phyloP scores from a whole-genome alignment of 2,329 filamentous ascomycete species.

The Aspergillus intermedius region DNA sequence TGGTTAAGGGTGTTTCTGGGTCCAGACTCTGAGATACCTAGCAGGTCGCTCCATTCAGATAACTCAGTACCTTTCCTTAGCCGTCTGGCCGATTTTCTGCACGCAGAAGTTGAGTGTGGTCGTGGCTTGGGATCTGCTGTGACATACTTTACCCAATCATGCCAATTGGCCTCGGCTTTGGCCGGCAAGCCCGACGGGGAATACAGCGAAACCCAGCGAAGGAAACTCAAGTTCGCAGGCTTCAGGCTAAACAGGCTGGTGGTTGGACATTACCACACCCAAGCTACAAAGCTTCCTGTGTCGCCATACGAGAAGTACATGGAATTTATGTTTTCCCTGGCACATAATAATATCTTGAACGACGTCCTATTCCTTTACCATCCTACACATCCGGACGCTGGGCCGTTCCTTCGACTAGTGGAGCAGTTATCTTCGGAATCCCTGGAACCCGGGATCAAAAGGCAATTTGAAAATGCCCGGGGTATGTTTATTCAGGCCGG shows the following conservation, averaged over 20 bases:
- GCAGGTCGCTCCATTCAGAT: slow-evolving; percentile 3
- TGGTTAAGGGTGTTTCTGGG: slow-evolving; percentile 30
- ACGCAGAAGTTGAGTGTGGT: slow-evolving; percentile 29
- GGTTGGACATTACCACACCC: slow-evolving; percentile 11
- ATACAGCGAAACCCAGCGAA: slow-evolving; percentile 5
- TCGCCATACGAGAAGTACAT: slow-evolving; percentile 29
- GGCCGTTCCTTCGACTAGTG: slow-evolving; percentile 24
- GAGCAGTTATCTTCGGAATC: slow-evolving; percentile 3
- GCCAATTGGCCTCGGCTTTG: slow-evolving; percentile 14
- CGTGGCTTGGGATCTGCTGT: slow-evolving; percentile 26
- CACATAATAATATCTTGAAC: slow-evolving; percentile 17
- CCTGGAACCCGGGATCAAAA: slow-evolving; percentile 14
- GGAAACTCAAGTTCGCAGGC: slow-evolving; percentile 19
- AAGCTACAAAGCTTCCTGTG: slow-evolving; percentile 18
- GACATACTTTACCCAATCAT: slow-evolving; percentile 22
- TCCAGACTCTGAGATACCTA: slow-evolving; percentile 19
- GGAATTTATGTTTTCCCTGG: slow-evolving; percentile 17
- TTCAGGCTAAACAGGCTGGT: slow-evolving; percentile 21
- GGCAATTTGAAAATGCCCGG: slow-evolving; percentile 14
- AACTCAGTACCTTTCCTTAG: slow-evolving; percentile 12
- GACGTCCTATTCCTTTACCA: slow-evolving; percentile 32
- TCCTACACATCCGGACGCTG: slow-evolving; percentile 28
- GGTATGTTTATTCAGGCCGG: slow-evolving; percentile 27
- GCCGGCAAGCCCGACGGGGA: slow-evolving; percentile 1
- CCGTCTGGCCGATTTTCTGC: slow-evolving; percentile 26